Conservation (phyloP, 306 rosid species). For the Cicer arietinum region DNA sequence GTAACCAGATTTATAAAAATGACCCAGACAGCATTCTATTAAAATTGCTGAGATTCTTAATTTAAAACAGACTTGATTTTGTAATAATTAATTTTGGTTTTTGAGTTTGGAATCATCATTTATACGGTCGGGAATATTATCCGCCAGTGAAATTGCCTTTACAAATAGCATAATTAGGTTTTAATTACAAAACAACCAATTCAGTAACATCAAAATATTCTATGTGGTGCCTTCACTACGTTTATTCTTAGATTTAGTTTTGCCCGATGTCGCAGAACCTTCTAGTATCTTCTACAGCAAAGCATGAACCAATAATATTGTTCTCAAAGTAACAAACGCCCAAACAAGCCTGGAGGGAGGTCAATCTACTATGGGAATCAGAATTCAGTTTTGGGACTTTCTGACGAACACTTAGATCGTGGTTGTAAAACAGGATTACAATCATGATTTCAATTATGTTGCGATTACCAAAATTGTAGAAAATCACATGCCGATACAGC, state of each 20-base stretch:
- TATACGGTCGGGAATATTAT: background rate
- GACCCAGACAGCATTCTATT: background rate
- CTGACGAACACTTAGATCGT: background rate
- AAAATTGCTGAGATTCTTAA: constrained; percentile 9
- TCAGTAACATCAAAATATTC: constrained; percentile 5
- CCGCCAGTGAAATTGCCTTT: background rate
- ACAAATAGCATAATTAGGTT: background rate
- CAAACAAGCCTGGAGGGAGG: background rate
- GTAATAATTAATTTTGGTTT: background rate
- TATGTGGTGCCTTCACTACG: constrained; percentile 8
- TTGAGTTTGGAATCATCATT: constrained; percentile 16
- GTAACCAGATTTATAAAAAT: constrained; percentile 1
- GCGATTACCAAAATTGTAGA: background rate
- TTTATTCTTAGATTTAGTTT: constrained; percentile 9
- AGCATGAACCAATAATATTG: background rate
- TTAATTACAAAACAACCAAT: background rate
- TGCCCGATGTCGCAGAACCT: background rate
- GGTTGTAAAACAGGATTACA: background rate
- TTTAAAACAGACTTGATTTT: constrained; percentile 10
- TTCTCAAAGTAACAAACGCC: background rate
- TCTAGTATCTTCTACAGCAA: constrained; percentile 24
- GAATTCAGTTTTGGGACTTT: constrained; percentile 2
- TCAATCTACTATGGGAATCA: background rate
- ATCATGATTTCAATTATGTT: background rate
- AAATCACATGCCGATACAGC: background rate